A percentile compares a stretch with the other conserved stretches of the same genome.
These are phyloP conservation scores for Populus euphratica DNA, from an alignment of 345 rosid species.

Conservation along the genomic window DNA sequence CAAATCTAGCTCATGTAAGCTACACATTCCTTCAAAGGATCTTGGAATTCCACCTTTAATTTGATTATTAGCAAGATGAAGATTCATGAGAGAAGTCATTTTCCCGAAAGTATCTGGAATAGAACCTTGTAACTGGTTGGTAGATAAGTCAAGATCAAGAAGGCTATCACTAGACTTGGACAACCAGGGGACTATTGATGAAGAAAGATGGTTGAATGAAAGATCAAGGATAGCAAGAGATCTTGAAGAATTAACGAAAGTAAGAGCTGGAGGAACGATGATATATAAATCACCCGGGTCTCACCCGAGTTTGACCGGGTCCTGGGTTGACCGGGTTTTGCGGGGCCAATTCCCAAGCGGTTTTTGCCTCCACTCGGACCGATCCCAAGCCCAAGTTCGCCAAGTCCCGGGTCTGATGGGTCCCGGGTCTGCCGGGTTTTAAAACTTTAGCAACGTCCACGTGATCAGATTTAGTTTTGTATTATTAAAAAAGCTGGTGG, in stretches of 20 bases:
- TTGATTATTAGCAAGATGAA: neutral
- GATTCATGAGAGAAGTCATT: neutral
- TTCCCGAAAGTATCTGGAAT: neutral
- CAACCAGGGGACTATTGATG: slow-evolving; percentile 13
- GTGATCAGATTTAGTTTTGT: too few relatives aligned
- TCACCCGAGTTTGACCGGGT: too few relatives aligned
- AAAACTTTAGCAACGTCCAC: too few relatives aligned
- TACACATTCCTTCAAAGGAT: neutral
- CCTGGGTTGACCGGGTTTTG: too few relatives aligned
- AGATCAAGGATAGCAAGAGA: slow-evolving; percentile 3
- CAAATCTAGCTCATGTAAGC: neutral
- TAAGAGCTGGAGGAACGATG: too few relatives aligned
- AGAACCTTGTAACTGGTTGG: slow-evolving; percentile 8
- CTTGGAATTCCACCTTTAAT: neutral
- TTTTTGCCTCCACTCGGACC: too few relatives aligned
- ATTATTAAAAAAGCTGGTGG: too few relatives aligned
- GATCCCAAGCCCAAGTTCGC: too few relatives aligned
- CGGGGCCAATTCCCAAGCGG: too few relatives aligned
- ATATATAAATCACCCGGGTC: too few relatives aligned
- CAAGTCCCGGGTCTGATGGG: too few relatives aligned
- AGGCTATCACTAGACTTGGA: slow-evolving; percentile 7
- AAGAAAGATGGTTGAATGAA: neutral
- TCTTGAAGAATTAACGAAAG: neutral
- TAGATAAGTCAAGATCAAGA: neutral
- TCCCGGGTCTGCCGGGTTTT: too few relatives aligned